Conservation (phyloP, 176 grass and related monocot genomes). For the Paspalum vaginatum region DNA sequence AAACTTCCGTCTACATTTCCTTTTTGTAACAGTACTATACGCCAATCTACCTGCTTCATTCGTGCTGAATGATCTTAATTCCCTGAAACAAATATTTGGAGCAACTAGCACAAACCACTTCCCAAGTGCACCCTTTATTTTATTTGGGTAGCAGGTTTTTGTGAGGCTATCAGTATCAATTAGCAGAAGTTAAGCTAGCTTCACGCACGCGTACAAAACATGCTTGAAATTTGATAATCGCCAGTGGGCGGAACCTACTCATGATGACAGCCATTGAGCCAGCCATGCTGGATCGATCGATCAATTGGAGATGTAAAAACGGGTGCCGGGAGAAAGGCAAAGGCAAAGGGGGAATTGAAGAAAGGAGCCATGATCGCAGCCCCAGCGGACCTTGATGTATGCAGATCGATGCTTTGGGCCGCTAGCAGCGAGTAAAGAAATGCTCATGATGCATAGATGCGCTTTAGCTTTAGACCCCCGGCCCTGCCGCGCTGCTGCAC, state of each 20-base stretch:
- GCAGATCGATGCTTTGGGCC: background rate
- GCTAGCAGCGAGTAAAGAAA: conserved; percentile 32
- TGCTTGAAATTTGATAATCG: background rate
- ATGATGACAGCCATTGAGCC: conserved; percentile 38
- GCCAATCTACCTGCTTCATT: background rate
- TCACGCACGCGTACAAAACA: background rate
- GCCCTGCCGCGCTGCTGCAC: background rate
- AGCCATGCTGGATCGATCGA: conserved; percentile 2
- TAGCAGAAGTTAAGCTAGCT: background rate
- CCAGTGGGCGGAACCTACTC: conserved; percentile 13
- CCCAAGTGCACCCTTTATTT: too few species aligned
- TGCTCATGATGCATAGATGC: conserved; percentile 15
- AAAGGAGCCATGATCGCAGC: conserved; percentile 44
- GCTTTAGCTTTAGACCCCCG: conserved; percentile 41
- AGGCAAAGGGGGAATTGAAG: background rate
- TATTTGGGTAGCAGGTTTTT: too few species aligned
- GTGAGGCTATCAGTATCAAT: background rate
- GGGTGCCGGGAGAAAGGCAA: background rate
- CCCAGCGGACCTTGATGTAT: conserved; percentile 5
- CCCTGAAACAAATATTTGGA: background rate
- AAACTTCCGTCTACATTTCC: background rate
- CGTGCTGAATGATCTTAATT: background rate
- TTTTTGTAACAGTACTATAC: background rate
- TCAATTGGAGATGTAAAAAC: background rate
- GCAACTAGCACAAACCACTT: background rate